phyloP scores from a whole-genome alignment of 129 eudicot species.

The Solidago caesia region DNA sequence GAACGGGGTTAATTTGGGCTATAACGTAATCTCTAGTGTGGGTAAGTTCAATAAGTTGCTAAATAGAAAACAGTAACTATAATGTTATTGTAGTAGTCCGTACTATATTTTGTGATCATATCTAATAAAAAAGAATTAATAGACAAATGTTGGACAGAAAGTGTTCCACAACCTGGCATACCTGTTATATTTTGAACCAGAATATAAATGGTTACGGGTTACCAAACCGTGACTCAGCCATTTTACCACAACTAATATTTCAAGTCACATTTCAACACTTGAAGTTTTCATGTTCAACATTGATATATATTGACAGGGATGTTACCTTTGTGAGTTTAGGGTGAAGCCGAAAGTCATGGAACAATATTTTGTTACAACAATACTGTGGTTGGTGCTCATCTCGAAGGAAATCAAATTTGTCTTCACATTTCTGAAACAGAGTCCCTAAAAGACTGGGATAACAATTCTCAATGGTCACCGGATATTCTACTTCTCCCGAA shows the following conservation, averaged over 20 bases:
- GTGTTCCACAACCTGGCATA: too few relatives aligned
- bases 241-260: not conserved
- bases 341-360: conserved; percentile 86
- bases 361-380: conserved; percentile 67
- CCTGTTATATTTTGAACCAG: too few relatives aligned
- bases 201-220: too few relatives aligned
- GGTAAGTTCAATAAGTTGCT: too few relatives aligned
- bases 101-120: too few relatives aligned
- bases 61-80: too few relatives aligned
- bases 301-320: conserved; percentile 60
- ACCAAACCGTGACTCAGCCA: too few relatives aligned
- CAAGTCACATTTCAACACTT: conserved; percentile 18
- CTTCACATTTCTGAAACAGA: conserved; percentile 63
- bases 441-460: conserved; percentile 40
- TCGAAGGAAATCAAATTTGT: conserved; percentile 46
- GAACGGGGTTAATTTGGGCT: too few relatives aligned
- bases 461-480: conserved; percentile 38
- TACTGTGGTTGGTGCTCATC: conserved; percentile 68
- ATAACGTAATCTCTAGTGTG: too few relatives aligned
- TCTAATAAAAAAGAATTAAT: too few relatives aligned
- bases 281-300: conserved; percentile 30
- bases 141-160: too few relatives aligned
- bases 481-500: conserved; percentile 67
- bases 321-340: conserved; percentile 70
- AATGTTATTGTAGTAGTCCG: too few relatives aligned